These are phyloP conservation scores for Funneliformis mosseae DNA, from an alignment of 192 early-diverging fungal species.

Conservation along the genomic window DNA sequence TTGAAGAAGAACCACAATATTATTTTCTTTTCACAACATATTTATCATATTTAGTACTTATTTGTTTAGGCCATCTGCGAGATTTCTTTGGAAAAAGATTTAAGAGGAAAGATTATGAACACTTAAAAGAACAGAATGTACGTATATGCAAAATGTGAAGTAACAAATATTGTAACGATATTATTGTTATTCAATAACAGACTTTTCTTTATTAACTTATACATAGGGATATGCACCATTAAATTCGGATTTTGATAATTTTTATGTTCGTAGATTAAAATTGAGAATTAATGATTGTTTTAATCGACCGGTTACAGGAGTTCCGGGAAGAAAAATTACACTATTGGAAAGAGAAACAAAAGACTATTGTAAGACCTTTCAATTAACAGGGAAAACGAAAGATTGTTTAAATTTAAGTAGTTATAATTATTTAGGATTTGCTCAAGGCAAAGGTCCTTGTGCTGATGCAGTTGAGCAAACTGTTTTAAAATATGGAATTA, in stretches of 20 bases:
- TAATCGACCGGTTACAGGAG: conserved; percentile 91
- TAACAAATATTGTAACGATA: no score
- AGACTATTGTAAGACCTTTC: conserved; percentile 84
- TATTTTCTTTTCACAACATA: conserved; percentile 92
- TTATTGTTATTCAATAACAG: background rate
- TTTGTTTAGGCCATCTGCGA: conserved; percentile 88
- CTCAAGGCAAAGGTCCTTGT: conserved; percentile 89
- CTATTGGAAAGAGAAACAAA: conserved; percentile 83
- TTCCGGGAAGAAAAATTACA: conserved; percentile 84
- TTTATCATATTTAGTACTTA: conserved; percentile 91
- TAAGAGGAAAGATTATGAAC: conserved; percentile 68
- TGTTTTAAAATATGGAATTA: conserved; percentile 73
- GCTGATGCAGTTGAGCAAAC: conserved; percentile 88
- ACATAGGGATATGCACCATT: conserved; percentile 86
- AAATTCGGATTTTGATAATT: conserved; percentile 94
- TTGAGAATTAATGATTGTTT: conserved; percentile 89
- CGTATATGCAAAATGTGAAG: no score
- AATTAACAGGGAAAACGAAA: conserved; percentile 77
- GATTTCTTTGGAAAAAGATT: conserved; percentile 90
- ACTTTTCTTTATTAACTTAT: background rate
- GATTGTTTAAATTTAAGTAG: conserved; percentile 92
- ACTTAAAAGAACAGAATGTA: conserved; percentile 74
- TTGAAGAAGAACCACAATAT: conserved; percentile 73
- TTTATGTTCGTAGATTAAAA: conserved; percentile 87
- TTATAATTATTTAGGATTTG: conserved; percentile 99